Base-by-base conservation (phyloP, 306 rosid genomes). In the Quercus bicolor region DNA sequence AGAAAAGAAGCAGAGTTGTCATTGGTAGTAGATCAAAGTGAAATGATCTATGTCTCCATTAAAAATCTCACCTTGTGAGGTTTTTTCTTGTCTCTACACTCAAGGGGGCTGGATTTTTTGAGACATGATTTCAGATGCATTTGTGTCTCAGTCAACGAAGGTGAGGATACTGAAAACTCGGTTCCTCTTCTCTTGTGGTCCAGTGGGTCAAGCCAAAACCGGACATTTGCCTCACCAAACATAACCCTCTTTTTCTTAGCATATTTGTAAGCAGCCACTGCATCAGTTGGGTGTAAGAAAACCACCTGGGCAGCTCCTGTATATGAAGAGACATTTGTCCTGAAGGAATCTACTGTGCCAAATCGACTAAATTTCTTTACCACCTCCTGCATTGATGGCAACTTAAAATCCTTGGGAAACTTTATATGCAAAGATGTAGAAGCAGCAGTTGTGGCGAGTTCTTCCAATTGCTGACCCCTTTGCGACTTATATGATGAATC, bases 171-270 rank as follows among this genome's bases (percentile, higher is more conserved):
- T 19, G 26, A 34, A 66, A 19, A 19, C 51, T 66, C 4, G 51
- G 24, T 66, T 66, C 52, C 51, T 72, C 83, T 84, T 80, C 85
- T 79, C 43, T 51, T 54, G 69, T 66, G 68, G n/a, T 79, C 81
- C 54, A 56, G 72, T 45, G 84, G 82, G 56, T 76, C 86, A 13
- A 84, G 82, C 88, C 86, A 84, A 65, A 84, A 84, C 77, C 69
- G 79, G 55, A 84, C 72, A 81, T 81, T 74, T 37, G 81, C 77
- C 37, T 10, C 40, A 16, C 85, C 86, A 40, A 81, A 79, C 73
- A 45, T 16, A 19, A 21, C 31, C 82, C 75, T 87, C 60, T 72
- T 86, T 53, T 48, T 53, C 85, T 74, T 84, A 68, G 81, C 86
- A 74, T 74, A 59, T 33, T 70, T 55, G 73, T 76, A 77, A 74